These are phyloP conservation scores for Asparagopsis taxiformis DNA, from an alignment of 31 red algal species.

Conservation along the genomic window DNA sequence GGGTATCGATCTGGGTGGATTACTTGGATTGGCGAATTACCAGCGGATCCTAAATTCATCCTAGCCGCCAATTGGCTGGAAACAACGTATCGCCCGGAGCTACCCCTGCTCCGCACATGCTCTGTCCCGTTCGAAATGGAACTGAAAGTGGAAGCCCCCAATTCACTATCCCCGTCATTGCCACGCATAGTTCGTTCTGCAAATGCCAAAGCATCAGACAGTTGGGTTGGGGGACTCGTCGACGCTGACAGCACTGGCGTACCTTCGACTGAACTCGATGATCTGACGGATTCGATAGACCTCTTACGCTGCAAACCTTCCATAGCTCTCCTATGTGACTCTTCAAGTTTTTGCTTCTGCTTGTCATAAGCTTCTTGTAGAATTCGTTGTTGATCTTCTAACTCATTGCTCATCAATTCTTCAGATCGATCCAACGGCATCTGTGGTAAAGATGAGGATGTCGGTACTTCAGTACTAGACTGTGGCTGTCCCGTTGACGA, in stretches of 20 bases:
- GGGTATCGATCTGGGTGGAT: conserved; percentile 7
- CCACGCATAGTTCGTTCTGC: neutral
- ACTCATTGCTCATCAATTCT: neutral
- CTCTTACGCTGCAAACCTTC: conserved; percentile 11
- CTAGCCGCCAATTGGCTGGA: neutral
- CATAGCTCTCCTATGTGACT: conserved; percentile 11
- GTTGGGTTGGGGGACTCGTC: neutral
- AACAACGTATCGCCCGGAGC: neutral
- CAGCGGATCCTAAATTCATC: conserved; percentile 1
- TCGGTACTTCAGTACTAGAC: conserved; percentile 1
- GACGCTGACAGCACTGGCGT: neutral
- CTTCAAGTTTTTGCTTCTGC: conserved; percentile 15
- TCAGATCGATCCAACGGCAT: conserved; percentile 9
- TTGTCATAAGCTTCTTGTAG: conserved; percentile 2
- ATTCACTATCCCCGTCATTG: neutral
- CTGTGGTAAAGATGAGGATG: conserved; percentile 31
- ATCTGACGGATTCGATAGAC: conserved; percentile 3
- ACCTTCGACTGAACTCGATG: conserved; percentile 4
- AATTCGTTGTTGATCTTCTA: conserved; percentile 14
- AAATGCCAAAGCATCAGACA: neutral
- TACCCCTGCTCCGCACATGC: neutral
- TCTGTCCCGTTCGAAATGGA: conserved; percentile 2
- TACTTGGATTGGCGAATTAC: conserved; percentile 9
- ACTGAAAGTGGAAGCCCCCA: neutral
- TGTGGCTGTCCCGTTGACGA: neutral